Base-by-base conservation (phyloP, 2,329 filamentous ascomycete genomes). In the Penicillium sp. region DNA sequence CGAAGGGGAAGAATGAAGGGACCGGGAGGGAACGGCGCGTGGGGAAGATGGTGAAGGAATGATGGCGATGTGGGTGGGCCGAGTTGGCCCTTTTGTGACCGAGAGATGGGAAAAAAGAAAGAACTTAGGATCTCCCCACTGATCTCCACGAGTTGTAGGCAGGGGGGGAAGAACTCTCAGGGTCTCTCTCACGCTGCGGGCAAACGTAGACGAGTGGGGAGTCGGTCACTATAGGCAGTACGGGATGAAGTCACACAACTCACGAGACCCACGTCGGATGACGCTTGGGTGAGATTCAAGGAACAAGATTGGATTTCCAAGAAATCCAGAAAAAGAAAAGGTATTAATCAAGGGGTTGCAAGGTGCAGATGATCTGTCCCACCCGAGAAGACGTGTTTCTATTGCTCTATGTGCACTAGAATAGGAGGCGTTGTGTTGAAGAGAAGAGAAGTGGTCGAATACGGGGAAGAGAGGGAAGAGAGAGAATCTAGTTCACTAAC, bases 41-140 rank as follows among this genome's bases (percentile, higher is more conserved):
- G 81, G 80, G 67, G 74, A 75, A 56, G 73, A 73, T 76, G 76
- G 71, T 62, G 80, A 74, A 79, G 85, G 77, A 95, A 95, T 95
- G 69, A 79, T 95, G 87, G 75, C 76, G 73, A 74, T 71, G n/a
- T n/a, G n/a, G n/a, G 57, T 74, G 80, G 82, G 84, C 85, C 80
- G 80, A 81, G 85, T n/a, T 32, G 23, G 81, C 82, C 75, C 81
- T 60, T 37, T 37, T 32, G 29, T 4, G 15, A 28, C 31, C 29
- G 36, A 22, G 22, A 16, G 32, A 35, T 10, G 15, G 4, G 11
- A 26, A 28, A 25, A 35, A 41, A 38, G 30, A 29, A 29, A 12
- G 23, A 22, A 22, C 9, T 9, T 5, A 9, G 5, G 18, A 22
- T 22, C n/a, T n/a, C 18, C 18, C 18, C 18, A 22, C 18, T 9